Conservation (phyloP, 2,329 filamentous ascomycete genomes). For the Myriosclerotinia duriaeana region DNA sequence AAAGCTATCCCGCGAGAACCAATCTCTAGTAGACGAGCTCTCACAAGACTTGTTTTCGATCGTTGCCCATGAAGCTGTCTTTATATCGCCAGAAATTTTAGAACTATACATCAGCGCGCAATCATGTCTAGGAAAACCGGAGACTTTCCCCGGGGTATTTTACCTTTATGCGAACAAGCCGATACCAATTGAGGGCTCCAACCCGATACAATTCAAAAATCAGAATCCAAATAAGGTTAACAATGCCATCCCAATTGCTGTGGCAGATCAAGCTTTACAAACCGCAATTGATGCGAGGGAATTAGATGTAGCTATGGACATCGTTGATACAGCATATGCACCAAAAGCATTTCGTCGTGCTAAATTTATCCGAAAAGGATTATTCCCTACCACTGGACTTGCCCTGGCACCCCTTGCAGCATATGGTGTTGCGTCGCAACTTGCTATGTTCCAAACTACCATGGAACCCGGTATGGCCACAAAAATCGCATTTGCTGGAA, state of each 20-base stretch:
- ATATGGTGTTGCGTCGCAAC: conserved; percentile 68
- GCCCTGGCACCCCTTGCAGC: conserved; percentile 63
- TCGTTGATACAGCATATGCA: conserved; percentile 69
- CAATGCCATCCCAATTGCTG: conserved; percentile 68
- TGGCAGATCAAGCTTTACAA: conserved; percentile 73
- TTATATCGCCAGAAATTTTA: conserved; percentile 74
- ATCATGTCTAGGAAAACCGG: conserved; percentile 67
- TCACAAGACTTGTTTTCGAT: conserved; percentile 66
- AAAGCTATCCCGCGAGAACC: conserved; percentile 28
- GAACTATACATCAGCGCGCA: conserved; percentile 75
- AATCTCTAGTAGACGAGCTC: conserved; percentile 48
- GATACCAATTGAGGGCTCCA: conserved; percentile 60
- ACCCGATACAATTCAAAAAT: conserved; percentile 57
- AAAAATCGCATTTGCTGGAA: conserved; percentile 73
- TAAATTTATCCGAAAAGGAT: conserved; percentile 64
- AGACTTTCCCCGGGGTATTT: conserved; percentile 77
- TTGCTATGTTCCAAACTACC: conserved; percentile 66
- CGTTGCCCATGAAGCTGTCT: conserved; percentile 71
- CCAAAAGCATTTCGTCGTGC: conserved; percentile 64
- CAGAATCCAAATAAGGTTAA: conserved; percentile 67
- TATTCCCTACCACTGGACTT: conserved; percentile 58
- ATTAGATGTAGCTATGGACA: conserved; percentile 72
- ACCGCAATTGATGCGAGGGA: conserved; percentile 78
- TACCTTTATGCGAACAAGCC: conserved; percentile 82
- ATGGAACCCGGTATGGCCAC: conserved; percentile 77